Evolutionary conservation across 768 basidiomycete species (phyloP).

Genomic region (Tremella mesenterica): DNA sequence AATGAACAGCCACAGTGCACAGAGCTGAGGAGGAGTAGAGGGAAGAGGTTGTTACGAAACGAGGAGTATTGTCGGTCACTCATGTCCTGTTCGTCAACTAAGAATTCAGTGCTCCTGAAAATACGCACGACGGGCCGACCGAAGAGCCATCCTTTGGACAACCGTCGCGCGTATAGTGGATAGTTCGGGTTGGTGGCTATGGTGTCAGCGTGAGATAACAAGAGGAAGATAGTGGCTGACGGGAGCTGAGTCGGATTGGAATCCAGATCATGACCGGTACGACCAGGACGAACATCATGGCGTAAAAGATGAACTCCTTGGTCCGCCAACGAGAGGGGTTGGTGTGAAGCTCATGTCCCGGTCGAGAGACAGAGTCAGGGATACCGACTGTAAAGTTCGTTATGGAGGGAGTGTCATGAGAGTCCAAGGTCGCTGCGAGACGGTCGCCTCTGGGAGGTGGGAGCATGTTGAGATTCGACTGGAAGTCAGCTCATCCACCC

Average conservation of each 20-base stretch:
- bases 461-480: no score
- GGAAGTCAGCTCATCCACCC: no score
- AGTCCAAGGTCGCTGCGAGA: no score
- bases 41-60: constrained; percentile 70
- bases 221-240: constrained; percentile 51
- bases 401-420: no score
- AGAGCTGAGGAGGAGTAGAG: constrained; percentile 52
- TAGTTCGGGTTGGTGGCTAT: constrained; percentile 73
- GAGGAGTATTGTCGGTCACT: constrained; percentile 83
- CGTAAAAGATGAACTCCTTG: constrained; percentile 72
- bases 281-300: constrained; percentile 53
- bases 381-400: neutral
- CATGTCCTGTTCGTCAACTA: constrained; percentile 58
- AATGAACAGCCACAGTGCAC: constrained; percentile 56
- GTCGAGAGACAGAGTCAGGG: neutral
- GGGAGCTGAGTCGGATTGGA: constrained; percentile 60
- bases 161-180: constrained; percentile 51
- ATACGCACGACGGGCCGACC: constrained; percentile 65
- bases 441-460: no score
- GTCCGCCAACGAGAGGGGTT: constrained; percentile 62
- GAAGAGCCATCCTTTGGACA: constrained; percentile 73
- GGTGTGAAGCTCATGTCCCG: constrained; percentile 1
- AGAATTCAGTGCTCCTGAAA: neutral
- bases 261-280: constrained; percentile 70
- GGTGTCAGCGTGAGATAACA: constrained; percentile 1